Base-by-base conservation (phyloP, 1,284 basidiomycete genomes). In the Cutaneotrichosporon sp. region DNA sequence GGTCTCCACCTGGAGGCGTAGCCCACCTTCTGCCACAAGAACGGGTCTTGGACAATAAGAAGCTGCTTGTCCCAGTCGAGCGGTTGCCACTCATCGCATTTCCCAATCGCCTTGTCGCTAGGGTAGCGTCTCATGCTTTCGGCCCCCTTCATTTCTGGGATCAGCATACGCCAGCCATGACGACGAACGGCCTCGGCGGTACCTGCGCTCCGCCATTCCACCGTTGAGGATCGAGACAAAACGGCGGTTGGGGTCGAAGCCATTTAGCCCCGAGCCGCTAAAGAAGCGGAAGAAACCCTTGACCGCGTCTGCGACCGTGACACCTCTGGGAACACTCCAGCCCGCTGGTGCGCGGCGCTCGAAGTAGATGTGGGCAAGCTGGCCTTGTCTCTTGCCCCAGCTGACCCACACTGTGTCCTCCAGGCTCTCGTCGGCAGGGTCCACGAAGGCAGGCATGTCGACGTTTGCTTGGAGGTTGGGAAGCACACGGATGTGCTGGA, bases 1-100 rank as follows among this genome's bases (percentile, higher is more conserved):
- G 54, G 46, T 19, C 8, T 14, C 14, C 35, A 22, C 20, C 16
- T 32, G 5, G 24, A 2, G 14, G 5, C 3, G 25, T 3, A 11
- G 54, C 66, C 53, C 47, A 75, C 74, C 67, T 76, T 76, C 33
- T 65, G 57, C 62, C 69, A 70, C 31, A 76, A 59, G 56, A 76
- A 74, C 3, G 74, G 74, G 52, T 76, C 75, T 50, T 75, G 75
- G 1, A 75, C 69, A 16, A 75, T 62, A 14, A 76, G 38, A 25
- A 43, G 42, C 27, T 59, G 58, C 44, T 64, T 57, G 6, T 50
- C 51, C 74, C 74, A 75, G 27, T 56, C 59, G 14, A 52, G 46
- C 5, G 69, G 72, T 52, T 72, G 70, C 11, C 66, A 61, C 10
- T 35, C 22, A 42, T 61, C 60, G 1, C 63, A 68, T 39, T 61